Base-by-base conservation (phyloP, 345 rosid genomes). In the Gossypium rotundifolium region DNA sequence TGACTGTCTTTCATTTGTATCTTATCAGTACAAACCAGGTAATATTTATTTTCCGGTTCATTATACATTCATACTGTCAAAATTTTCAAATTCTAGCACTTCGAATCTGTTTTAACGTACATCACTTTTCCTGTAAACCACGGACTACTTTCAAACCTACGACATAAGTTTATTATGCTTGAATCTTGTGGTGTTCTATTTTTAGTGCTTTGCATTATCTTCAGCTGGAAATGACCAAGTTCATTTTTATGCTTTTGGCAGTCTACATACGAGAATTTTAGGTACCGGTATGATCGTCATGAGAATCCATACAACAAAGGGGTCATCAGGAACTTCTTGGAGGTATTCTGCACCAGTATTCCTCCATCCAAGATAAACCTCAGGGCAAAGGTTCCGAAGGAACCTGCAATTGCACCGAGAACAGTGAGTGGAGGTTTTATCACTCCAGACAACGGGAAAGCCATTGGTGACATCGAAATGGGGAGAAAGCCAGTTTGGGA, bases 11-110 rank as follows among this genome's bases (percentile, higher is more conserved):
- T 83, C 99, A 95, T 81, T 81, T 84, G 72, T 93, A 93, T 78
- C 90, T 95, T 60, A 93, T 95, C 69, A 87, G 96, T 74, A 93
- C 82, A 80, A 96, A 96, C 83, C 98, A 96, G 92, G 99, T 92
- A 79, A 74, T 54, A 49, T 59, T 64, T 58, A 48, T 70, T 16
- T 57, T 74, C 42, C 8, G 38, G 27, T 20, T 66, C 69, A 49
- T 70, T 40, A n/a, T 33, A n/a, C 40, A 1, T 51, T 29, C 65
- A 61, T 13, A 9, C 17, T 59, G 17, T 0, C 4, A 52, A 25
- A 51, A 52, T 9, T 48, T 9, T 20, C 20, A 27, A 48, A 49
- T 49, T 51, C 9, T 70, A 53, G 45, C 60, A 14, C 62, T 57
- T 22, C 6, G 45, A 72, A 40, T 72, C 18, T 55, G 17, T 2